These are phyloP conservation scores for Ulmus americana DNA, from an alignment of 331 rosid genomes.

Conservation along the genomic window DNA sequence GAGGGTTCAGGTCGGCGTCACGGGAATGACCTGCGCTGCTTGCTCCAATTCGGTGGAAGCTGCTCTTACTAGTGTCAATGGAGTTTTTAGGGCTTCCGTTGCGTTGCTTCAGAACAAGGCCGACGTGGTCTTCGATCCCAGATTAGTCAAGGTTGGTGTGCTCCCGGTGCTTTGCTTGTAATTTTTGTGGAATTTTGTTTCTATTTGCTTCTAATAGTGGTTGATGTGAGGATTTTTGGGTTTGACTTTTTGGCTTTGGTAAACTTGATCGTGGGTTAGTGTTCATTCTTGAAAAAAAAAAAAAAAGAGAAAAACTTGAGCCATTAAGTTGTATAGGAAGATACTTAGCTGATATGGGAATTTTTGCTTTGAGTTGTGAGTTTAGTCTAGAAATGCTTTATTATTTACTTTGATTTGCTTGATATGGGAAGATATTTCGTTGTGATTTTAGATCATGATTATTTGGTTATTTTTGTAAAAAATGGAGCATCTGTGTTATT, in stretches of 20 bases:
- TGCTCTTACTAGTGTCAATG: slow-evolving; percentile 57
- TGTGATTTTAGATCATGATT: slow-evolving; percentile 2
- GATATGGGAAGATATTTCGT: neutral
- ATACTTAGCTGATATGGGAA: too few relatives aligned
- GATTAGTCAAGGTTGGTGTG: slow-evolving; percentile 58
- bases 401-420: neutral
- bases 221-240: neutral
- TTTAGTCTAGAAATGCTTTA: slow-evolving; percentile 2
- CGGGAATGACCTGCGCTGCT: slow-evolving; percentile 96
- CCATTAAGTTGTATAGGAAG: too few relatives aligned
- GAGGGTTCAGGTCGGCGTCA: slow-evolving; percentile 62
- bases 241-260: slow-evolving; percentile 4
- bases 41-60: slow-evolving; percentile 86
- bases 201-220: too few relatives aligned
- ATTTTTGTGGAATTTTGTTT: neutral
- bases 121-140: slow-evolving; percentile 66
- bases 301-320: neutral
- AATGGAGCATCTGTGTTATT: neutral
- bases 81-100: slow-evolving; percentile 73
- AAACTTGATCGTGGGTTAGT: slow-evolving; percentile 5
- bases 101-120: slow-evolving; percentile 90
- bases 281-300: neutral
- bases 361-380: neutral
- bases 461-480: neutral
- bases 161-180: slow-evolving; percentile 1